Percentiles rank a stretch among this genome's conserved stretches.
Evolutionary conservation across 2,329 filamentous ascomycete genomes (phyloP).

Genomic region (Aspergillus sp.): DNA sequence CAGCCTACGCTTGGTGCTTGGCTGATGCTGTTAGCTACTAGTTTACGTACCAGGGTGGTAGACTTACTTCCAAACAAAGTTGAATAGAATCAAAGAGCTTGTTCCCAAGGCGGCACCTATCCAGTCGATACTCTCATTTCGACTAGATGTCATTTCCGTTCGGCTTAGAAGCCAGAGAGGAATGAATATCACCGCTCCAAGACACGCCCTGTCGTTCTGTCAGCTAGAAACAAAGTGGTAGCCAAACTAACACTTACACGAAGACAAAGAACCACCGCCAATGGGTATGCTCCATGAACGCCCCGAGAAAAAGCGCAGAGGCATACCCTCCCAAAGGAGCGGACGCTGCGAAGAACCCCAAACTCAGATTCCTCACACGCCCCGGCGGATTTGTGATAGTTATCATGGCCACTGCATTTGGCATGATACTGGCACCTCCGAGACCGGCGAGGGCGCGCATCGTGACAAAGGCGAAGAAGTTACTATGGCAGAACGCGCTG

Average conservation of each 20-base stretch:
- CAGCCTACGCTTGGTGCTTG: slow-evolving; percentile 50
- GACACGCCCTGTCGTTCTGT: slow-evolving; percentile 18
- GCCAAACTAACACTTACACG: slow-evolving; percentile 26
- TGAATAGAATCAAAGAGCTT: slow-evolving; percentile 48
- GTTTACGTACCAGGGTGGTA: slow-evolving; percentile 18
- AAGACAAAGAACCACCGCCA: slow-evolving; percentile 47
- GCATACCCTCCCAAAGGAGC: slow-evolving; percentile 49
- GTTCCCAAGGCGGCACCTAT: slow-evolving; percentile 43
- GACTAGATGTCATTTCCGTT: slow-evolving; percentile 32
- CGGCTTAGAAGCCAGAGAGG: slow-evolving; percentile 28
- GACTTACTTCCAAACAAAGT: slow-evolving; percentile 53
- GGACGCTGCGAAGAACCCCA: slow-evolving; percentile 50
- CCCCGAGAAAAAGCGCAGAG: slow-evolving; percentile 42
- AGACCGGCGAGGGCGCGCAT: slow-evolving; percentile 51
- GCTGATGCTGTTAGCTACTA: slow-evolving; percentile 14
- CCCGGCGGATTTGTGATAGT: slow-evolving; percentile 51
- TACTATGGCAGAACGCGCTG: slow-evolving; percentile 47
- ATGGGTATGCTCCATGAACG: slow-evolving; percentile 36
- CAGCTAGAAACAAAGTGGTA: not conserved
- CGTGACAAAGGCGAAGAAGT: slow-evolving; percentile 44
- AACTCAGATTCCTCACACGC: slow-evolving; percentile 43
- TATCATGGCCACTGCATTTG: slow-evolving; percentile 54
- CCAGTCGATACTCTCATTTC: slow-evolving; percentile 42
- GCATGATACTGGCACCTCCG: slow-evolving; percentile 53
- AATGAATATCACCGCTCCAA: slow-evolving; percentile 24